Conservation (phyloP, 1,139 yeast species). For the Blastobotrys serpentis region DNA sequence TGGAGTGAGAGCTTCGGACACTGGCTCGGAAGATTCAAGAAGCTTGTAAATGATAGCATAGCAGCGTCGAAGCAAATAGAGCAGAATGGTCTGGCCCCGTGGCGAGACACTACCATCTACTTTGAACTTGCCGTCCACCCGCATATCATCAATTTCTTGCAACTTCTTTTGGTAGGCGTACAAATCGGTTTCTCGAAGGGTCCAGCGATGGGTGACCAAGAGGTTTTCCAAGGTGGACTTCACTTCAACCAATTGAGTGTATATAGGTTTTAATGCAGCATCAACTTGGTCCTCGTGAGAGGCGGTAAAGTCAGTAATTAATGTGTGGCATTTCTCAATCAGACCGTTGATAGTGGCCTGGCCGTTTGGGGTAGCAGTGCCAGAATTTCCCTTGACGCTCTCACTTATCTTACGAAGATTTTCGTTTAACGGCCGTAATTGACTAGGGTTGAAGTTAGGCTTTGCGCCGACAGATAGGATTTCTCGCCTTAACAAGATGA, state of each 20-base stretch:
- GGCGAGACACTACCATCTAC: constrained; percentile 16
- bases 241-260: constrained; percentile 56
- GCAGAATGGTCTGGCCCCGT: constrained; percentile 60
- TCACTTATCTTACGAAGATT: constrained; percentile 46
- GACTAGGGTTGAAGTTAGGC: constrained; percentile 36
- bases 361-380: constrained; percentile 40
- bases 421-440: constrained; percentile 39
- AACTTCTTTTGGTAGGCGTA: constrained; percentile 75
- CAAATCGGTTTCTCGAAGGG: constrained; percentile 89
- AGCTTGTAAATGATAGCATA: constrained; percentile 85
- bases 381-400: constrained; percentile 44
- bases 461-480: constrained; percentile 50
- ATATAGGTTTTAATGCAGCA: constrained; percentile 49
- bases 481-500: constrained; percentile 53
- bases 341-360: constrained; percentile 51
- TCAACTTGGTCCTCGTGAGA: constrained; percentile 54
- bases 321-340: constrained; percentile 76
- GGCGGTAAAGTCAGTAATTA: constrained; percentile 66
- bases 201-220: constrained; percentile 92
- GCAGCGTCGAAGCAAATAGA: constrained; percentile 83
- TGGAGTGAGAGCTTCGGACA: constrained; percentile 87
- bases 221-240: constrained; percentile 76
- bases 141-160: constrained; percentile 66
- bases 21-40: constrained; percentile 90
- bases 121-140: constrained; percentile 56